Percentiles rank a stretch among this genome's conserved stretches.
These are phyloP conservation scores for Pythium sukuiense DNA, from an alignment of 352 stramenopile species.

Conservation along the genomic window DNA sequence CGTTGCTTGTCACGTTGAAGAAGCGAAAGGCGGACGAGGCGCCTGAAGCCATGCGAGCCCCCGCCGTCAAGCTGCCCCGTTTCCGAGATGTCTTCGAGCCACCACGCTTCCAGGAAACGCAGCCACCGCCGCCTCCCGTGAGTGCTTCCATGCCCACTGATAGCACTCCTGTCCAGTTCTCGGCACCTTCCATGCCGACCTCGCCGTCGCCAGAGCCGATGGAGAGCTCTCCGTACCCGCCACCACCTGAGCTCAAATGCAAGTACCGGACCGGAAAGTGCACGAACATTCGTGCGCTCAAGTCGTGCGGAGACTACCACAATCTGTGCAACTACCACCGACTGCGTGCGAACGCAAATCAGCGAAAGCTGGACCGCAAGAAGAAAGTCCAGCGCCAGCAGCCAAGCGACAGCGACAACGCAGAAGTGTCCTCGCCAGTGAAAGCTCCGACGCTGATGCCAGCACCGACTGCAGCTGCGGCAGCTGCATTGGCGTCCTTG, in stretches of 20 bases:
- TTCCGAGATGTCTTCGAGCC: conserved; percentile 67
- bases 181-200: conserved; percentile 13
- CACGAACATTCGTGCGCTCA: conserved; percentile 65
- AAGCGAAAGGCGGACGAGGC: conserved; percentile 46
- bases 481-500: conserved; percentile 27
- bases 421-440: conserved; percentile 9
- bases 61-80: conserved; percentile 46
- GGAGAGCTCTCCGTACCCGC: conserved; percentile 17
- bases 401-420: conserved; percentile 18
- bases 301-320: conserved; percentile 78
- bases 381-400: conserved; percentile 71
- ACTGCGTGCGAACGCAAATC: conserved; percentile 75
- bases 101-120: conserved; percentile 9
- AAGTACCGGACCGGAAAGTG: conserved; percentile 86
- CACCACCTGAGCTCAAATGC: conserved; percentile 57
- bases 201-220: conserved; percentile 23
- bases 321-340: conserved; percentile 86
- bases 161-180: conserved; percentile 2
- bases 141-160: conserved; percentile 7
- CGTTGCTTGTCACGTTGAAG: conserved; percentile 66
- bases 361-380: conserved; percentile 83
- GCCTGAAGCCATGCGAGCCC: neutral
- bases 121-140: neutral
- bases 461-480: conserved; percentile 11
- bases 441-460: neutral